Evolutionary conservation across 2,329 filamentous ascomycete genomes (phyloP), one percentile per base, ranked within the genome.

Genomic region (Hawksworthiomyces lignivorus): DNA sequence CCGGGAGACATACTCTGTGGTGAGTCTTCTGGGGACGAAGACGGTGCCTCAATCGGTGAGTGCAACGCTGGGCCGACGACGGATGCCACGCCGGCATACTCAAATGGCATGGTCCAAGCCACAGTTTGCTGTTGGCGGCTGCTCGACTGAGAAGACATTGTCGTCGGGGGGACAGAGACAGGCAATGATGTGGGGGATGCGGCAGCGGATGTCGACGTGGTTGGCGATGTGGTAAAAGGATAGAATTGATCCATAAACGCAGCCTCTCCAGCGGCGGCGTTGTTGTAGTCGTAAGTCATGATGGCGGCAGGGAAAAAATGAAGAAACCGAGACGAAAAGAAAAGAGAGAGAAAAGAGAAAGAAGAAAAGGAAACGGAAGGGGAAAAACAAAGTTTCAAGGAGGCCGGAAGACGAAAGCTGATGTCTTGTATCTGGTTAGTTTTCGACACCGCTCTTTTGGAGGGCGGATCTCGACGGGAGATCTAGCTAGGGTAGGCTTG

Each of bases 231-330:
- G 52, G 60, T 65, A 66, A 65, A 67, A 61, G 56, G 47, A 46
- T 67, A 68, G 51, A 68, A 70, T 57, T 80, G 67, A 57, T 80
- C 76, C 57, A 81, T 58, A 57, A 81, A 69, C 58, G 68, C 73
- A 61, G 54, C 54, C 36, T 80, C 75, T 62, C 69, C 70, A 62
- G 68, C 69, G 58, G 67, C 66, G 59, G 65, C 57, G 39, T 38
- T 41, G 29, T 30, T 44, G 43, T 39, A 48, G 29, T 46, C 46
- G 32, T 24, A 46, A 31, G 45, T 36, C 49, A 50, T 50, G 5
- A 14, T 43, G 42, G 29, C n/a, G 38, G 35, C 19, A 35, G 34
- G 31, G 17, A 32, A 27, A 33, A 15, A 22, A 17, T 19, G 26
- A 30, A 39, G 20, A 30, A 29, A 31, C 18, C 33, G 9, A 28